Evolutionary conservation across 305 asterid species (phyloP).

Genomic region (Withania somnifera): DNA sequence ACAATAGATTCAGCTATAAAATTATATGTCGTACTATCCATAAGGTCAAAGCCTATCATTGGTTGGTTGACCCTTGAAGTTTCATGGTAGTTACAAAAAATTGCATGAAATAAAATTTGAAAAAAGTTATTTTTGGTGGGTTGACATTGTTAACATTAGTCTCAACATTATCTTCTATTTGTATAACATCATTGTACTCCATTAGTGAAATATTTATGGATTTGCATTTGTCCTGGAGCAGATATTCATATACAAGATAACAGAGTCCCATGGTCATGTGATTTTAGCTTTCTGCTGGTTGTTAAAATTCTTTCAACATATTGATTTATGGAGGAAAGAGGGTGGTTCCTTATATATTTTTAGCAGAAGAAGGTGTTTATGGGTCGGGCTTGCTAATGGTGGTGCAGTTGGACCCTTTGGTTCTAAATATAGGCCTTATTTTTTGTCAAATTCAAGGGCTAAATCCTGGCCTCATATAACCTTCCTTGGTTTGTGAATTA

Average conservation of each 20-base stretch:
- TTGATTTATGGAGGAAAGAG: background rate
- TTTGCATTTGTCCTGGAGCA: background rate
- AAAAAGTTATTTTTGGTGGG: background rate
- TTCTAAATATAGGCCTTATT: background rate
- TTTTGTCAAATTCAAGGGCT: constrained; percentile 5
- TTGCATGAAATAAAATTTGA: constrained; percentile 2
- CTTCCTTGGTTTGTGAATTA: background rate
- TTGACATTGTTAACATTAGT: background rate
- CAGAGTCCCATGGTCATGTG: background rate
- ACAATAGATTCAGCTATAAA: background rate
- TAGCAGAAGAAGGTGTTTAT: background rate
- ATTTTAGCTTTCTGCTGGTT: background rate
- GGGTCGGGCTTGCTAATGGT: background rate
- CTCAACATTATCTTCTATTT: background rate
- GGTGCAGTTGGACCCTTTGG: background rate
- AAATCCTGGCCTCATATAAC: background rate
- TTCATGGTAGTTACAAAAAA: background rate
- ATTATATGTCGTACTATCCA: background rate
- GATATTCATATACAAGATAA: background rate
- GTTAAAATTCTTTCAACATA: background rate
- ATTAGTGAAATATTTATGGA: background rate
- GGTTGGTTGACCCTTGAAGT: background rate
- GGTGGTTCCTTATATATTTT: background rate
- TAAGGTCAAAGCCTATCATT: background rate
- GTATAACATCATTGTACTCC: background rate